Base-by-base conservation (phyloP, 2,329 filamentous ascomycete species). In the Fusarium ramigenum region DNA sequence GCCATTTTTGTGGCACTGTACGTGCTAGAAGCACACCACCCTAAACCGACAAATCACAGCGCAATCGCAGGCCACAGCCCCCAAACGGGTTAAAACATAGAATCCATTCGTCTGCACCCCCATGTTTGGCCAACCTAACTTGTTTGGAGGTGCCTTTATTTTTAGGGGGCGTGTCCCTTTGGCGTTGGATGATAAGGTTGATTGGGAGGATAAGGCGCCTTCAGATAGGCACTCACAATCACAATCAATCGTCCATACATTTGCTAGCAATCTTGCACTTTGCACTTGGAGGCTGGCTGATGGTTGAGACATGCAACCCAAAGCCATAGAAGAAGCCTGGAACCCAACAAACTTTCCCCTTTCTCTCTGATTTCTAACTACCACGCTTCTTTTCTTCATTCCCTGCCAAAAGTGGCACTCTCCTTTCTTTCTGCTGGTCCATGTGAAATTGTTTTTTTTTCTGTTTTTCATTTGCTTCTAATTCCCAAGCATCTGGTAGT, bases 401-500 rank as follows among this genome's bases (percentile, higher is more conserved):
- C 32, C 54, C 54, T 49, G 40, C 30, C 52, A 44, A 53, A 73
- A 57, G 60, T 70, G 54, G 44, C 36, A 30, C 69, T 69, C 57
- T 58, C 58, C 44, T 74, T 72, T 74, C 60, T 66, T 52, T 62
- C 57, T 60, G 32, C 58, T 59, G 53, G 57, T n/a, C 53, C 53
- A 44, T 57, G 68, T 73, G 34, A 73, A 70, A 75, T 75, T 73
- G 60, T 64, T 66, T 70, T 74, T 70, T 74, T 63, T 54, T 47
- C 47, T 69, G 42, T 54, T 64, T 50, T 52, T 72, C 57, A 72
- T 74, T 72, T 63, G 75, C 42, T 73, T 68, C 54, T 64, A 69
- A 75, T 75, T 73, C 71, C 71, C 75, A 77, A 64, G 69, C 50
- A 70, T 66, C 73, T 66, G 74, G 73, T 78, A 77, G 73, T 67